Percentiles rank a stretch among this genome's conserved stretches.
These are phyloP conservation scores for Amanita rubescens DNA, from an alignment of 768 basidiomycete species.

Conservation along the genomic window DNA sequence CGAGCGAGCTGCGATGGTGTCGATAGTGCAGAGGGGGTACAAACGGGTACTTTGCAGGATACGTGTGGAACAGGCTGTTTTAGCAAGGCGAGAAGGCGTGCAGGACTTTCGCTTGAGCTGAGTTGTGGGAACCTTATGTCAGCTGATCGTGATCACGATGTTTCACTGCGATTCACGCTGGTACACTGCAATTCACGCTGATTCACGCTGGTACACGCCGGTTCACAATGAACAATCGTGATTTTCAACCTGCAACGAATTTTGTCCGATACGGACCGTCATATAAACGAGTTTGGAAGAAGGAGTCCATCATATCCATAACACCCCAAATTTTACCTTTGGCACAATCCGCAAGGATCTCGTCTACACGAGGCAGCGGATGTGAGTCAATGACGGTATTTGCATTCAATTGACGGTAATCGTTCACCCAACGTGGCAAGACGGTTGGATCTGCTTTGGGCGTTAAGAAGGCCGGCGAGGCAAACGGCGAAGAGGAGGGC, in stretches of 20 bases:
- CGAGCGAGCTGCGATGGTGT: background rate
- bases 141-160: background rate
- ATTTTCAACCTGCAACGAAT: background rate
- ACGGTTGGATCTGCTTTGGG: constrained; percentile 21
- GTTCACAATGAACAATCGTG: background rate
- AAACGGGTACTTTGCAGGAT: background rate
- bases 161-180: background rate
- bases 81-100: too few species aligned
- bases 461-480: constrained; percentile 30
- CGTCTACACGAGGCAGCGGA: constrained; percentile 15
- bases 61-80: background rate
- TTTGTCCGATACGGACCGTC: background rate
- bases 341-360: constrained; percentile 16
- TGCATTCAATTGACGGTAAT: constrained; percentile 22
- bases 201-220: background rate
- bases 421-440: constrained; percentile 26
- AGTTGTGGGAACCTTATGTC: background rate
- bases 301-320: constrained; percentile 23
- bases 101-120: background rate
- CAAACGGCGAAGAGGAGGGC: constrained; percentile 19
- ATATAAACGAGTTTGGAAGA: constrained; percentile 36
- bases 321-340: constrained; percentile 13
- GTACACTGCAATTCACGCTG: background rate
- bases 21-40: background rate
- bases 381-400: constrained; percentile 18